These are phyloP conservation scores for Amanita molliuscula DNA, from an alignment of 768 basidiomycete genomes.

Conservation along the genomic window DNA sequence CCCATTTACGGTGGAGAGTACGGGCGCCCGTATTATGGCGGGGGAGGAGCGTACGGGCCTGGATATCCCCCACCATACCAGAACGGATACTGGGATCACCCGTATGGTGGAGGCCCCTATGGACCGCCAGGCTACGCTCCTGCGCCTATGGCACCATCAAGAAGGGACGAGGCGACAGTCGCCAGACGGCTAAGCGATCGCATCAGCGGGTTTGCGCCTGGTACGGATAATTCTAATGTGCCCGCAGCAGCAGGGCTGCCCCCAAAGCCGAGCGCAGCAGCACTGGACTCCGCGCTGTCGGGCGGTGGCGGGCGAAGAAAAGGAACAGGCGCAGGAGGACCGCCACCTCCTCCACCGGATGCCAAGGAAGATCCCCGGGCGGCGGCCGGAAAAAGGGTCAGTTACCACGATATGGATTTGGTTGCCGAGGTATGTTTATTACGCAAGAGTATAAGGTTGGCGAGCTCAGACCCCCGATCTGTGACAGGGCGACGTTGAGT, in stretches of 20 bases:
- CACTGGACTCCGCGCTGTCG: slow-evolving; percentile 39
- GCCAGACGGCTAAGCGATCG: slow-evolving; percentile 68
- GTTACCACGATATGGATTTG: slow-evolving; percentile 94
- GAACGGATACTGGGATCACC: slow-evolving; percentile 34
- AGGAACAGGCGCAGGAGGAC: slow-evolving; percentile 27
- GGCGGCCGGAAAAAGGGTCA: slow-evolving; percentile 78
- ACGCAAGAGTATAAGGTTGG: background rate
- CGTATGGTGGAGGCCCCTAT: slow-evolving; percentile 31
- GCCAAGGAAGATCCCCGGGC: slow-evolving; percentile 91
- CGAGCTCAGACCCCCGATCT: slow-evolving; percentile 9
- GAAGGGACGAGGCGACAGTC: slow-evolving; percentile 49
- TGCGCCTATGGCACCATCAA: slow-evolving; percentile 27
- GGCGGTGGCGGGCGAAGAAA: slow-evolving; percentile 35
- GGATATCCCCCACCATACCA: slow-evolving; percentile 35
- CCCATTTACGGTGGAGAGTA: slow-evolving; percentile 31
- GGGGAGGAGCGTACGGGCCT: slow-evolving; percentile 23
- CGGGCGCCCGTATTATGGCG: slow-evolving; percentile 26
- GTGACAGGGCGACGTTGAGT: slow-evolving; percentile 48
- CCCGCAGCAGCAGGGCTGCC: slow-evolving; percentile 69
- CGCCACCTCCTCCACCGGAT: slow-evolving; percentile 74
- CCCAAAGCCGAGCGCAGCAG: slow-evolving; percentile 58
- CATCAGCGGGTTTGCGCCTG: slow-evolving; percentile 65
- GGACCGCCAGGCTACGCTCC: slow-evolving; percentile 25
- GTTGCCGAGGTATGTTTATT: slow-evolving; percentile 56
- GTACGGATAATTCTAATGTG: slow-evolving; percentile 29